Evolutionary conservation across 768 basidiomycete genomes (phyloP).

Genomic region (Mycena polygramma): DNA sequence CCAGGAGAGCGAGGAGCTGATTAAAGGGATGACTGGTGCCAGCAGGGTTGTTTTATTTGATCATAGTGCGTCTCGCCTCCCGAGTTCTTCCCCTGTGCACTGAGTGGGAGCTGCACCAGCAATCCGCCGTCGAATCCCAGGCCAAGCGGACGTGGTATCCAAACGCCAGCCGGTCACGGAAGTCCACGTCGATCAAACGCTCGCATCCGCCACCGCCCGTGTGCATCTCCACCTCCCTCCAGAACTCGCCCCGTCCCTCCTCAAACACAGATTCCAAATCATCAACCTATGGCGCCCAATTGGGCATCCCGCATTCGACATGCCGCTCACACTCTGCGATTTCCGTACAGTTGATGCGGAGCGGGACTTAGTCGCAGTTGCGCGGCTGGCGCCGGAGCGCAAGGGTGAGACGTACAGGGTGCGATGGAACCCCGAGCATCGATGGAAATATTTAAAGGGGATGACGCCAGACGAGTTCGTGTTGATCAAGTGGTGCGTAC

Average conservation of each 20-base stretch:
- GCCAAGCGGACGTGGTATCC: slow-evolving; percentile 38
- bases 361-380: slow-evolving; percentile 49
- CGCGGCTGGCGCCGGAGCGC: slow-evolving; percentile 49
- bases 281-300: slow-evolving; percentile 65
- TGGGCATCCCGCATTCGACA: slow-evolving; percentile 51
- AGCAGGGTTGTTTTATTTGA: slow-evolving; percentile 56
- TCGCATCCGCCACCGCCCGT: slow-evolving; percentile 48
- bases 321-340: slow-evolving; percentile 57
- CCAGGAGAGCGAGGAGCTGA: slow-evolving; percentile 51
- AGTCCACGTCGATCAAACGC: slow-evolving; percentile 58
- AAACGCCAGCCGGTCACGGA: slow-evolving; percentile 47
- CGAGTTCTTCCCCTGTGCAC: slow-evolving; percentile 11
- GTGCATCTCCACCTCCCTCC: slow-evolving; percentile 56
- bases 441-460: slow-evolving; percentile 54
- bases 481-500: slow-evolving; percentile 54
- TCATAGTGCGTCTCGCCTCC: slow-evolving; percentile 47
- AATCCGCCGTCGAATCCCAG: slow-evolving; percentile 45
- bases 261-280: slow-evolving; percentile 58
- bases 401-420: slow-evolving; percentile 56
- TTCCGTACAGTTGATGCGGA: slow-evolving; percentile 51
- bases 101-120: slow-evolving; percentile 36
- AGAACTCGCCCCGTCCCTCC: slow-evolving; percentile 49
- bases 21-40: slow-evolving; percentile 57
- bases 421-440: slow-evolving; percentile 48
- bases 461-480: slow-evolving; percentile 51